Evolutionary conservation across 345 rosid species (phyloP), one percentile per base, ranked within the genome.

Genomic region (Acer campestre): DNA sequence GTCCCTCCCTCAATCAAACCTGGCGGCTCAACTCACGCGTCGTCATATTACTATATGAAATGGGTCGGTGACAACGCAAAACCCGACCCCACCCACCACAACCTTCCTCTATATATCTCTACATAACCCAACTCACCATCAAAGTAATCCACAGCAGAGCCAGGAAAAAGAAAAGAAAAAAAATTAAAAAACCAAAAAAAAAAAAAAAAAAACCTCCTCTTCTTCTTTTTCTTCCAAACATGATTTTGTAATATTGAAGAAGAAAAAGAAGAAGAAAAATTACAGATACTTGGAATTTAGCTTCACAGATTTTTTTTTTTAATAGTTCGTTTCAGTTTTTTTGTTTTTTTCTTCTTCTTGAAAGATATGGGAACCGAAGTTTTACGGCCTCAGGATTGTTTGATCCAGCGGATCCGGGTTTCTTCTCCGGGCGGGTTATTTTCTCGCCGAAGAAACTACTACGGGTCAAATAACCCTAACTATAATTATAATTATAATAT

Each of bases 361-460:
- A 51, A 35, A 67, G 71, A 17, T 38, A 96, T 94, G 99, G 99
- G 92, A 25, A 94, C 97, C 38, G 92, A 96, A 84, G 70, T 91
- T 25, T 82, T 92, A 69, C 85, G 94, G 77, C 97, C 99, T 18
- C 98, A 88, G 78, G 89, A 89, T 71, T 86, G 89, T 88, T 80
- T 92, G 75, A 74, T 74, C 48, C 82, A 85, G 22, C 78, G 88
- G 55, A 80, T 89, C 31, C 81, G 89, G 78, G 79, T 80, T 63
- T 63, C 90, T 80, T 88, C 96, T 4, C 76, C 68, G 38, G 61
- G 70, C 82, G 3, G 69, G 70, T 27, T 67, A 22, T 88, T 71
- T 68, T 71, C 86, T 10, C 90, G 89, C 56, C 89, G 94, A 81
- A 89, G 84, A 48, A 86, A 76, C 72, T 78, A 76, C 68, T 76